Evolutionary conservation across 2,329 filamentous ascomycete genomes (phyloP).

Genomic region (Aureobasidium sp.): DNA sequence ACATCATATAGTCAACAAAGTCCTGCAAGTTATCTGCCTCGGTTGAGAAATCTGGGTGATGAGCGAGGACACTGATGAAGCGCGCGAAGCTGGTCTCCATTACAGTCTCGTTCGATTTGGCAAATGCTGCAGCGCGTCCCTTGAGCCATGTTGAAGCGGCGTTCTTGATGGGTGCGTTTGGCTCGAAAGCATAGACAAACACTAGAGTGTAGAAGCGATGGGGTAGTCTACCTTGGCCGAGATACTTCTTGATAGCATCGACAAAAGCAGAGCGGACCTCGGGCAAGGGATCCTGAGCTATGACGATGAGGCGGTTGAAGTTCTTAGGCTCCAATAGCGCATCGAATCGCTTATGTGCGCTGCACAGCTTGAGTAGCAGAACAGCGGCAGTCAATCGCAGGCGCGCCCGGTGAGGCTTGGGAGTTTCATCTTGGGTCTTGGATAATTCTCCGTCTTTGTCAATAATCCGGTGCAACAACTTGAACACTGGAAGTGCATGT

Average conservation of each 20-base stretch:
- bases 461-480: conserved; percentile 70
- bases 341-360: conserved; percentile 62
- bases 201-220: conserved; percentile 81
- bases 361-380: conserved; percentile 74
- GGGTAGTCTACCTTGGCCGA: conserved; percentile 63
- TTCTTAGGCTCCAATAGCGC: conserved; percentile 62
- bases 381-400: conserved; percentile 76
- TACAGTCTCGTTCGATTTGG: conserved; percentile 47
- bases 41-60: conserved; percentile 80
- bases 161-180: conserved; percentile 62
- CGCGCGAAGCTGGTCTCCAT: conserved; percentile 79
- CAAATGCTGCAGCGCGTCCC: conserved; percentile 65
- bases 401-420: conserved; percentile 69
- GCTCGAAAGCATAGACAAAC: conserved; percentile 89
- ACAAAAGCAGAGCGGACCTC: conserved; percentile 74
- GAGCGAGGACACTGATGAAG: conserved; percentile 78
- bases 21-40: conserved; percentile 63
- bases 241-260: conserved; percentile 82
- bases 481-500: conserved; percentile 62
- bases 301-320: conserved; percentile 75
- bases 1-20: conserved; percentile 82
- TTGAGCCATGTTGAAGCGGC: conserved; percentile 83
- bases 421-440: conserved; percentile 62
- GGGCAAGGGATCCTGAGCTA: conserved; percentile 69
- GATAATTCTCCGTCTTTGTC: conserved; percentile 71